phyloP scores from a whole-genome alignment of 371 early-diverging fungal species.

The Rhizomucor miehei region DNA sequence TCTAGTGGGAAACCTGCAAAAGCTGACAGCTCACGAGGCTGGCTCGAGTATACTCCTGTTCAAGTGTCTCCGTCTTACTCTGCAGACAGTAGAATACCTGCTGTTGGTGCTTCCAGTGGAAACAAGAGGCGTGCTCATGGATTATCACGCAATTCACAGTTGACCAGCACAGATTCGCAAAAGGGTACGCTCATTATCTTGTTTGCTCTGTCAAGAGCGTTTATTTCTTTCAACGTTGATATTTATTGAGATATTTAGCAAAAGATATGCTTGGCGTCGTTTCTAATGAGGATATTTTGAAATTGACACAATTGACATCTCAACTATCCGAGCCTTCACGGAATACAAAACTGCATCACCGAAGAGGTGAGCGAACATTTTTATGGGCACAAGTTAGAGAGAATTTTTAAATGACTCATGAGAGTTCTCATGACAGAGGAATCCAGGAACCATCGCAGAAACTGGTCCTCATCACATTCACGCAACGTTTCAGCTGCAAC shows the following conservation, averaged over 20 bases:
- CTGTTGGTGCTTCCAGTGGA: neutral
- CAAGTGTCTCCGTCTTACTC: neutral
- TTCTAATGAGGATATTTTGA: slow-evolving; percentile 42
- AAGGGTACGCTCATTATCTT: neutral
- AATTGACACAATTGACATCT: slow-evolving; percentile 32
- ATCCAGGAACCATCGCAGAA: slow-evolving; percentile 4
- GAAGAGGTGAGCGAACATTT: slow-evolving; percentile 3
- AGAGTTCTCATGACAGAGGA: neutral
- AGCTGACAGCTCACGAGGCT: slow-evolving; percentile 10
- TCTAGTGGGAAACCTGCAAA: neutral
- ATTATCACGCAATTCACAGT: neutral
- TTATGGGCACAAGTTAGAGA: no score
- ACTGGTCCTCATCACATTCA: neutral
- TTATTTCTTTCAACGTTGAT: no score
- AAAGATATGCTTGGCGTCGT: slow-evolving; percentile 35
- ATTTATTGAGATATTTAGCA: neutral
- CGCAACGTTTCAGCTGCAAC: no score
- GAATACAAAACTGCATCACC: slow-evolving; percentile 1
- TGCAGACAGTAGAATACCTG: neutral
- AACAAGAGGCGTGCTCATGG: neutral
- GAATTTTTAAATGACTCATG: no score
- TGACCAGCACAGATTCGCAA: neutral
- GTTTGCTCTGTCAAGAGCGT: neutral
- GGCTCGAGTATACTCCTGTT: slow-evolving; percentile 15
- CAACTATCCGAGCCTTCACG: slow-evolving; percentile 18